A percentile compares a stretch with the other conserved stretches of the same genome.
Evolutionary conservation across 257 asterid species (phyloP).

Genomic region (Solanum microdontum): DNA sequence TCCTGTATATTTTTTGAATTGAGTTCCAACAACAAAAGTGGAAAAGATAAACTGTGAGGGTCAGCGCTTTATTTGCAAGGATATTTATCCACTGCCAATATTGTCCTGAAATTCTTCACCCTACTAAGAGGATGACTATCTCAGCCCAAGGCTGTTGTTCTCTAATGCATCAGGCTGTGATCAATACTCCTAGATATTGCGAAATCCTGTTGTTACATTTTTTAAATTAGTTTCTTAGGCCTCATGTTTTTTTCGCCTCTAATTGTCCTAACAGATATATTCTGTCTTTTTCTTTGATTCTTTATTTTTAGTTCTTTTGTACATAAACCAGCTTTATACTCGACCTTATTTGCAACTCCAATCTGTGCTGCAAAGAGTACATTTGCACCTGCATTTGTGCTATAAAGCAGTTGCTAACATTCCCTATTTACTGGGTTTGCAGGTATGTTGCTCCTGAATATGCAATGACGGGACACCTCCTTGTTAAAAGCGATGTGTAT

Average conservation of each 20-base stretch:
- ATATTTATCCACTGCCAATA: neutral
- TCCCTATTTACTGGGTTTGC: slow-evolving; percentile 1
- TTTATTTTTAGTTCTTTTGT: neutral
- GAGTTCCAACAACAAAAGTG: neutral
- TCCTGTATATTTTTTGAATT: neutral
- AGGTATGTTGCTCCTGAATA: slow-evolving; percentile 97
- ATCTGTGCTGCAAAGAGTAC: neutral
- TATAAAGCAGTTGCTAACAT: neutral
- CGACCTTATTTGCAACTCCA: neutral
- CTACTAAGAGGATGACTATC: neutral
- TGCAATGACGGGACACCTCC: slow-evolving; percentile 94
- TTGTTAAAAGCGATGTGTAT: slow-evolving; percentile 90
- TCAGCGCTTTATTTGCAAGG: neutral
- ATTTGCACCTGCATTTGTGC: neutral
- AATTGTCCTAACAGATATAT: no score
- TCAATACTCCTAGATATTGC: neutral
- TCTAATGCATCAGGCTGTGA: neutral
- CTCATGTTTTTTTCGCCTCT: neutral
- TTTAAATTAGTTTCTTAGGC: neutral
- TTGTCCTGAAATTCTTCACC: neutral
- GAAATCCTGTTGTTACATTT: neutral
- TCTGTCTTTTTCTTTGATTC: neutral
- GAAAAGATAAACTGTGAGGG: neutral
- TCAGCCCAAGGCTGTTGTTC: neutral
- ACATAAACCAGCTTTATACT: neutral